Percentiles rank a stretch among this genome's conserved stretches.
phyloP scores from a whole-genome alignment of 352 stramenopile genomes.

The Globisporangium echinulatum region DNA sequence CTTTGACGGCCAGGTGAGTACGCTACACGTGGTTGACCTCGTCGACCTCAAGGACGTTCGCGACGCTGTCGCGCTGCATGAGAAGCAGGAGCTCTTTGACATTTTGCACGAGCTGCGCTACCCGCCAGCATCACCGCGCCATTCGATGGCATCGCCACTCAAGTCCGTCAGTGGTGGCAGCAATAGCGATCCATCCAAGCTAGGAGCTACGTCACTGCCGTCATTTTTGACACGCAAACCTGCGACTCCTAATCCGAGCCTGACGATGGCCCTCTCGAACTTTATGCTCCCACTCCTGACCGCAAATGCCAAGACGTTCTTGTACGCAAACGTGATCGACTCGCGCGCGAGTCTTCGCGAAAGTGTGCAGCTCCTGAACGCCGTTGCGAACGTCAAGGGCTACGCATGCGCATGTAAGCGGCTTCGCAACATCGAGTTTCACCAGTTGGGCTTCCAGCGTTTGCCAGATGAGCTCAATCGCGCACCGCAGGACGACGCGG shows the following conservation, averaged over 20 bases:
- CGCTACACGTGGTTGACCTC: slow-evolving; percentile 56
- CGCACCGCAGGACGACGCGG: slow-evolving; percentile 1
- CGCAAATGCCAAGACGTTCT: slow-evolving; percentile 51
- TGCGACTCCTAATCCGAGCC: neutral
- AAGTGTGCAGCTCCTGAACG: slow-evolving; percentile 55
- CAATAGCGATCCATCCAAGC: neutral
- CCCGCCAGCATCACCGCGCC: slow-evolving; percentile 10
- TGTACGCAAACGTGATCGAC: slow-evolving; percentile 68
- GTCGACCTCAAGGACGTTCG: slow-evolving; percentile 58
- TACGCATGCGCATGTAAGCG: slow-evolving; percentile 51
- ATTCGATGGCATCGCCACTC: slow-evolving; percentile 1
- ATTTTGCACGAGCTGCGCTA: slow-evolving; percentile 44
- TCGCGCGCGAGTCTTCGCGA: slow-evolving; percentile 56
- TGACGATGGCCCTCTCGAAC: slow-evolving; percentile 37
- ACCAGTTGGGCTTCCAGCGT: slow-evolving; percentile 44
- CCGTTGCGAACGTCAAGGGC: slow-evolving; percentile 50
- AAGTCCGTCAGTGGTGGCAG: neutral
- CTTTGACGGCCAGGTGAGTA: slow-evolving; percentile 51
- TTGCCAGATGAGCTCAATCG: slow-evolving; percentile 14
- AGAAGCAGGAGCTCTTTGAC: slow-evolving; percentile 59
- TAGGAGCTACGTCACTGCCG: neutral
- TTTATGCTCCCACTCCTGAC: slow-evolving; percentile 61
- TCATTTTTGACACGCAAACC: slow-evolving; percentile 1
- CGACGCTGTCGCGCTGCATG: slow-evolving; percentile 28
- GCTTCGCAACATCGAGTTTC: slow-evolving; percentile 35